phyloP scores from a whole-genome alignment of 225 moss, liverwort and hornwort species.

The Straminergon stramineum region DNA sequence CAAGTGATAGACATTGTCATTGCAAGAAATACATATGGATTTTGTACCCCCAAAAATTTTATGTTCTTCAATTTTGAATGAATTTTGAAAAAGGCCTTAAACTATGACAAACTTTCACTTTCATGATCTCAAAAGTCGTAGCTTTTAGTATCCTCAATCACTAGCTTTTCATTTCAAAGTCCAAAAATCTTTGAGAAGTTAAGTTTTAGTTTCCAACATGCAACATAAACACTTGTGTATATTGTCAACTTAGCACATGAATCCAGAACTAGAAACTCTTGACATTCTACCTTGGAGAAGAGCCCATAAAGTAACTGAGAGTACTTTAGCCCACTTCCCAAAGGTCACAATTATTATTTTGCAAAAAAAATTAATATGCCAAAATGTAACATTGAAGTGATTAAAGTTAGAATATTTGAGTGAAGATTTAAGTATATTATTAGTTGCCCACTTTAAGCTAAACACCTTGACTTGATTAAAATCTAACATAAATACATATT shows the following conservation, averaged over 20 bases:
- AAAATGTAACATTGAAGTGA: no score
- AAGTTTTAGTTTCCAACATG: background rate
- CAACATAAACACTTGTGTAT: background rate
- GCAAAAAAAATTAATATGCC: background rate
- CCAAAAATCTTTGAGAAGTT: background rate
- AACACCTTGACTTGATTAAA: no score
- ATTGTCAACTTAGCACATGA: background rate
- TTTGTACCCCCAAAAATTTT: background rate
- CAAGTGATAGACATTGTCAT: fast-evolving
- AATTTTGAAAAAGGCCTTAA: background rate
- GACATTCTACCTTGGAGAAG: no score
- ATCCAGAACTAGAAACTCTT: background rate
- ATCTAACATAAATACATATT: no score
- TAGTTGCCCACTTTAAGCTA: no score
- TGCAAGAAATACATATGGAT: background rate
- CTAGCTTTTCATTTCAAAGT: background rate
- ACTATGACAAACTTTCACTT: background rate
- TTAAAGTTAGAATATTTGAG: no score
- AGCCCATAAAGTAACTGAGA: background rate
- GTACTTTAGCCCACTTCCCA: background rate
- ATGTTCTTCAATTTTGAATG: background rate
- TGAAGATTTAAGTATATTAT: no score
- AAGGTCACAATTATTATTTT: no score
- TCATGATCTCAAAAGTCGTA: background rate
- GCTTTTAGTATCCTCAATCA: background rate